These are phyloP conservation scores for Globisporangium heterothallicum DNA, from an alignment of 352 stramenopile genomes.

Conservation along the genomic window DNA sequence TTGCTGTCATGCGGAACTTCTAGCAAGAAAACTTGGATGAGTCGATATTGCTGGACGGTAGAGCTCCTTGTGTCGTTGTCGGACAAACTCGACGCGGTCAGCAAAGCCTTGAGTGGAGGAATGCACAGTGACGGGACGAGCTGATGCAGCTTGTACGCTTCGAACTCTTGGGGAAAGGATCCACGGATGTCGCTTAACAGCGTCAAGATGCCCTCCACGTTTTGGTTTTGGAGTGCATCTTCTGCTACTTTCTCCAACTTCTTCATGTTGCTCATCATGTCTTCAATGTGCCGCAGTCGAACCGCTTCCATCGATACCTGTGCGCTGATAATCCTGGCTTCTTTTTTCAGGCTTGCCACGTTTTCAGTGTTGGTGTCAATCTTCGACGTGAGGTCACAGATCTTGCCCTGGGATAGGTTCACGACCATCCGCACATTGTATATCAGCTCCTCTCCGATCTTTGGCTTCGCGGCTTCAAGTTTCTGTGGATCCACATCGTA, in stretches of 20 bases:
- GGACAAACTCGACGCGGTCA: conserved; percentile 34
- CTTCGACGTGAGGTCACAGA: conserved; percentile 74
- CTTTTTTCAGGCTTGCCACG: conserved; percentile 53
- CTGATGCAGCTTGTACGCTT: conserved; percentile 66
- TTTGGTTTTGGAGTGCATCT: conserved; percentile 13
- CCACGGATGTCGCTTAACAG: conserved; percentile 37
- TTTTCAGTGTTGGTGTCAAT: conserved; percentile 43
- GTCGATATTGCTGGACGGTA: conserved; percentile 42
- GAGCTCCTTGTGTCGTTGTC: not conserved
- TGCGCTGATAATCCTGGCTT: conserved; percentile 51
- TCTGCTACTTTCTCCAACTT: conserved; percentile 26
- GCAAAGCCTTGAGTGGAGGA: conserved; percentile 42
- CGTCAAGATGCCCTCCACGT: conserved; percentile 36
- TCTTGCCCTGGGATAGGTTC: conserved; percentile 71
- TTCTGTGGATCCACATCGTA: conserved; percentile 48
- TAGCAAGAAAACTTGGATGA: conserved; percentile 58
- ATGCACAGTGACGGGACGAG: conserved; percentile 65
- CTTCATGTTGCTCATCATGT: conserved; percentile 41
- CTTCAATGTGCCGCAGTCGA: conserved; percentile 39
- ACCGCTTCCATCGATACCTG: conserved; percentile 60
- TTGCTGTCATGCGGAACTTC: conserved; percentile 21
- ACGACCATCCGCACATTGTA: conserved; percentile 89
- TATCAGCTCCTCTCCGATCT: conserved; percentile 88
- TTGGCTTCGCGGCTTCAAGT: conserved; percentile 45
- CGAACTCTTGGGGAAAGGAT: conserved; percentile 61